Conservation (phyloP, 192 early-diverging fungal species). For the Mortierella hygrophila region DNA sequence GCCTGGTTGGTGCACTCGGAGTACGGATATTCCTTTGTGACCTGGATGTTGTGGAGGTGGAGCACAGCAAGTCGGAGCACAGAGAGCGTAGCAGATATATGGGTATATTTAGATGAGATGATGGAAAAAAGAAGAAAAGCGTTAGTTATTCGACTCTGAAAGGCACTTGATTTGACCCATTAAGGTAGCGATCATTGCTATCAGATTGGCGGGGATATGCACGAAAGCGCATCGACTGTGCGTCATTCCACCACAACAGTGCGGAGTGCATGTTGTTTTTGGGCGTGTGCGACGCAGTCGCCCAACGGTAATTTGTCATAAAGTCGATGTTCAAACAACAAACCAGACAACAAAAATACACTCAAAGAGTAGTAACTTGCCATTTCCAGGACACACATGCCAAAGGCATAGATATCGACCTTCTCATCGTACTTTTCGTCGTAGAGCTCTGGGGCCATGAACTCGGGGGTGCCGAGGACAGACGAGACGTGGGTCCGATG, state of each 20-base stretch:
- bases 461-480: conserved; percentile 86
- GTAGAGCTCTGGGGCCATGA: conserved; percentile 94
- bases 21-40: conserved; percentile 91
- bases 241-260: conserved; percentile 10
- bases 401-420: conserved; percentile 93
- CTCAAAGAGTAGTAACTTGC: conserved; percentile 20
- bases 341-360: conserved; percentile 7
- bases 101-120: conserved; percentile 12
- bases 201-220: not conserved
- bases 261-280: not conserved
- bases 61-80: conserved; percentile 12
- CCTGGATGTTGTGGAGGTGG: conserved; percentile 21
- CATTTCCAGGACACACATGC: conserved; percentile 82
- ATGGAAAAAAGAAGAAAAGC: conserved; percentile 1
- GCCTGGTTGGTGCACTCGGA: conserved; percentile 87
- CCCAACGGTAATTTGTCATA: not conserved
- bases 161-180: not conserved
- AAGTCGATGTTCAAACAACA: not conserved
- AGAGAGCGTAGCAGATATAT: conserved; percentile 20
- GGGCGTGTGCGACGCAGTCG: conserved; percentile 11
- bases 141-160: not conserved
- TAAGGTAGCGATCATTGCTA: not conserved
- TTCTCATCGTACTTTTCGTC: conserved; percentile 91
- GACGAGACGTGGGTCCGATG: conserved; percentile 74
- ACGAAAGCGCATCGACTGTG: not conserved